Percentiles rank a stretch among this genome's conserved stretches.
Evolutionary conservation across 1,284 basidiomycete species (phyloP).

Genomic region (Pseudozyma sp.): DNA sequence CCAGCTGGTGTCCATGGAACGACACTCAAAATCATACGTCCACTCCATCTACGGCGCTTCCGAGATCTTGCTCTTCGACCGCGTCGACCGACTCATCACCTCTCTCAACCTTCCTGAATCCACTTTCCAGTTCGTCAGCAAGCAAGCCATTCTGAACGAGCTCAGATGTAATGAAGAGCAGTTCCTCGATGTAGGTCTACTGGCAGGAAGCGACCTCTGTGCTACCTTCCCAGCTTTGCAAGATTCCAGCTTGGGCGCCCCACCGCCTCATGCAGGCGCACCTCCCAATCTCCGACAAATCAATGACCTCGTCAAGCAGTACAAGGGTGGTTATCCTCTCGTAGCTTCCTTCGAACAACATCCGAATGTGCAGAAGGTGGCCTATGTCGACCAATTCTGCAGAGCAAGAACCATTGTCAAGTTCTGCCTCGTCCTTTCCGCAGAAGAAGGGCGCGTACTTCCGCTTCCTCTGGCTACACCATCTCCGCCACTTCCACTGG

Average conservation of each 20-base stretch:
- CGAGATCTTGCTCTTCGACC: constrained; percentile 86
- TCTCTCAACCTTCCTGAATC: constrained; percentile 71
- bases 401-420: constrained; percentile 92
- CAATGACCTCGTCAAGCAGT: constrained; percentile 70
- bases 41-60: constrained; percentile 93
- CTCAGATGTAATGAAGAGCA: constrained; percentile 85
- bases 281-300: constrained; percentile 63
- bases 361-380: constrained; percentile 79
- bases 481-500: constrained; percentile 65
- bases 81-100: constrained; percentile 93
- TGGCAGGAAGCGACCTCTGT: constrained; percentile 89
- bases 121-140: constrained; percentile 84
- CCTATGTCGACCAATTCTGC: constrained; percentile 88
- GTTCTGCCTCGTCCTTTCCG: constrained; percentile 88
- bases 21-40: constrained; percentile 92
- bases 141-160: constrained; percentile 80
- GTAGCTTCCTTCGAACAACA: constrained; percentile 69
- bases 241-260: constrained; percentile 72
- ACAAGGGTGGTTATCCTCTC: constrained; percentile 60
- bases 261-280: constrained; percentile 38
- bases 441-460: constrained; percentile 83
- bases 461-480: constrained; percentile 85
- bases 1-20: constrained; percentile 91
- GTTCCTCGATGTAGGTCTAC: constrained; percentile 91
- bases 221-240: constrained; percentile 80